phyloP scores from a whole-genome alignment of 768 basidiomycete species.

The Lactifluus pinguis region DNA sequence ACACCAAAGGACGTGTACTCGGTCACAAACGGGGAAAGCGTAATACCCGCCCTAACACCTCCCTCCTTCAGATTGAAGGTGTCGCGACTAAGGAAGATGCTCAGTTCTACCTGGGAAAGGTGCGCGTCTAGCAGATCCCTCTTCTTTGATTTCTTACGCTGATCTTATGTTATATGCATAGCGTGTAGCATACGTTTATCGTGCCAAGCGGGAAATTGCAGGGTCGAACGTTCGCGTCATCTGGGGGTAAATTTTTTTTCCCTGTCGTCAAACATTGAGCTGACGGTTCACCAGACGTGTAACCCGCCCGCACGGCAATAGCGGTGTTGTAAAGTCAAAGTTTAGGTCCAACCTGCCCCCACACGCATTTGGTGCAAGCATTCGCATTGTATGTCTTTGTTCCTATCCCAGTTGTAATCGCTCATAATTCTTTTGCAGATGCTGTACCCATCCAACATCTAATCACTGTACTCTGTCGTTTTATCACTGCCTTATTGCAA shows the following conservation, averaged over 20 bases:
- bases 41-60: constrained; percentile 92
- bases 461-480: constrained; percentile 29
- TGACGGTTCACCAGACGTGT: constrained; percentile 52
- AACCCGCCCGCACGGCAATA: constrained; percentile 88
- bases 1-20: constrained; percentile 92
- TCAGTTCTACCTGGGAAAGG: constrained; percentile 98
- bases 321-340: constrained; percentile 95
- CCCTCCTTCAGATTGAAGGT: constrained; percentile 95
- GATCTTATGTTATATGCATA: constrained; percentile 25
- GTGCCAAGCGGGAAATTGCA: constrained; percentile 87
- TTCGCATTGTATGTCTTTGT: constrained; percentile 67
- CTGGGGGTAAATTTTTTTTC: constrained; percentile 71
- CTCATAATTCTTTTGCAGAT: constrained; percentile 41
- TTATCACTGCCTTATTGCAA: constrained; percentile 25
- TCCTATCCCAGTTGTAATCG: background rate
- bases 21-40: constrained; percentile 99
- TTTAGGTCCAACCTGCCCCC: constrained; percentile 94
- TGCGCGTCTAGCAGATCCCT: constrained; percentile 29
- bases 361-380: constrained; percentile 84
- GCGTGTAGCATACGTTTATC: constrained; percentile 98
- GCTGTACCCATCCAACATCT: constrained; percentile 87
- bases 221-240: constrained; percentile 96
- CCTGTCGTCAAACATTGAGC: background rate
- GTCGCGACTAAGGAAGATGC: constrained; percentile 90
- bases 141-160: background rate